phyloP scores from a whole-genome alignment of 2,329 filamentous ascomycete species.

The Alternaria gaisen region DNA sequence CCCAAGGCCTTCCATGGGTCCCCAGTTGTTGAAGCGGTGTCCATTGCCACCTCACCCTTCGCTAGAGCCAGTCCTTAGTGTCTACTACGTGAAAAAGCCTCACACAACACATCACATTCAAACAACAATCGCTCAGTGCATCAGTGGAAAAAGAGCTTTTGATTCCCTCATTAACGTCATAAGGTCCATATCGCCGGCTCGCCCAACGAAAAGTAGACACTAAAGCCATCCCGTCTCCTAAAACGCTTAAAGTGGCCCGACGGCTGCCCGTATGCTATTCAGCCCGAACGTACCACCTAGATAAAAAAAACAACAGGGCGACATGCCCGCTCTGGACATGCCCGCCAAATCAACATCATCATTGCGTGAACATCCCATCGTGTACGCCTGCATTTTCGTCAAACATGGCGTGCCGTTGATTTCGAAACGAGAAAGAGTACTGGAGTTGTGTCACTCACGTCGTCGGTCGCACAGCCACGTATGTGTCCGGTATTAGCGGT shows the following conservation, averaged over 20 bases:
- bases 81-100: constrained; percentile 6
- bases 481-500: constrained; percentile 21
- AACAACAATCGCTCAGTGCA: neutral
- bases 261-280: constrained; percentile 20
- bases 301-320: constrained; percentile 30
- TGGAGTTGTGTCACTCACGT: constrained; percentile 22
- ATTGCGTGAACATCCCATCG: constrained; percentile 36
- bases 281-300: constrained; percentile 27
- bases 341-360: constrained; percentile 36
- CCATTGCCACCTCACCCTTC: constrained; percentile 18
- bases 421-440: constrained; percentile 16
- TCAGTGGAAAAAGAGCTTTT: constrained; percentile 47
- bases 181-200: constrained; percentile 34
- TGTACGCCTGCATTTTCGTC: constrained; percentile 42
- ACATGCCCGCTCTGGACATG: constrained; percentile 30
- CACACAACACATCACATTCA: constrained; percentile 2
- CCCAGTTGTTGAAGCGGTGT: constrained; percentile 18
- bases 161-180: constrained; percentile 51
- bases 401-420: constrained; percentile 29
- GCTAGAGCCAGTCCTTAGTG: constrained; percentile 13
- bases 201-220: constrained; percentile 37
- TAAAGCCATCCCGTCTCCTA: constrained; percentile 25
- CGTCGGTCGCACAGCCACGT: constrained; percentile 30
- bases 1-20: constrained; percentile 11
- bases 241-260: constrained; percentile 20